These are phyloP conservation scores for Spencermartinsiella europaea DNA, from an alignment of 805 yeast species.

Conservation along the genomic window DNA sequence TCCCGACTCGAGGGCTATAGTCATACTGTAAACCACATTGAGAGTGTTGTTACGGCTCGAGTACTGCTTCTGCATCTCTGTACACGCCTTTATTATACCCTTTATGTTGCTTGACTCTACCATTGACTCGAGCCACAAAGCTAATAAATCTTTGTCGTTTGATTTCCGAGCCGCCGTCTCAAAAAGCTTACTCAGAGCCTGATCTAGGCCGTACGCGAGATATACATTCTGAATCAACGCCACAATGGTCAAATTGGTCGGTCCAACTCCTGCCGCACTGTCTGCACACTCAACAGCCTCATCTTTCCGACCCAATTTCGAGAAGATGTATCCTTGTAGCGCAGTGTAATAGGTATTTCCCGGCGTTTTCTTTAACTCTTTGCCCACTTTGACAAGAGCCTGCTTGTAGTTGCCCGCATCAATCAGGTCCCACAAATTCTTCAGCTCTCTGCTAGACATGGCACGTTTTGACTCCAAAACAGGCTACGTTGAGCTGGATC, in stretches of 20 bases:
- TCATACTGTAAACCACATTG: slow-evolving; percentile 42
- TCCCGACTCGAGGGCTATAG: slow-evolving; percentile 32
- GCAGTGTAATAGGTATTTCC: slow-evolving; percentile 49
- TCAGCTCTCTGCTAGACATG: slow-evolving; percentile 9
- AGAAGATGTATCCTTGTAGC: slow-evolving; percentile 28
- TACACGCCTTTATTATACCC: slow-evolving; percentile 50
- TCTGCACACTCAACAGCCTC: slow-evolving; percentile 20
- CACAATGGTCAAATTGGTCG: slow-evolving; percentile 30
- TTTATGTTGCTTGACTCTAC: slow-evolving; percentile 43
- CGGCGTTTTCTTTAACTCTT: slow-evolving; percentile 52
- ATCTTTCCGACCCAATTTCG: slow-evolving; percentile 14
- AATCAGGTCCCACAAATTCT: slow-evolving; percentile 39
- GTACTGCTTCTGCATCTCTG: slow-evolving; percentile 21
- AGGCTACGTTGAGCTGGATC: too few relatives aligned
- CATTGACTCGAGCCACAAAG: slow-evolving; percentile 52
- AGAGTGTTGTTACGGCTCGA: slow-evolving; percentile 20
- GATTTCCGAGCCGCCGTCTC: slow-evolving; percentile 17
- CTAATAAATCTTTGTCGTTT: slow-evolving; percentile 24
- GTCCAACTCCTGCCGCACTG: slow-evolving; percentile 30
- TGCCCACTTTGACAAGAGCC: slow-evolving; percentile 47
- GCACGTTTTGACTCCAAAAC: too few relatives aligned
- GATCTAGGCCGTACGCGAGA: slow-evolving; percentile 17
- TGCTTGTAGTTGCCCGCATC: slow-evolving; percentile 48
- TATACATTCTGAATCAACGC: slow-evolving; percentile 20
- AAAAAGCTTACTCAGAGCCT: slow-evolving; percentile 12